A percentile compares a stretch with the other conserved stretches of the same genome.
Evolutionary conservation across 202 grass and related monocot species (phyloP).

Genomic region (Bolboschoenoplectus hybrid): DNA sequence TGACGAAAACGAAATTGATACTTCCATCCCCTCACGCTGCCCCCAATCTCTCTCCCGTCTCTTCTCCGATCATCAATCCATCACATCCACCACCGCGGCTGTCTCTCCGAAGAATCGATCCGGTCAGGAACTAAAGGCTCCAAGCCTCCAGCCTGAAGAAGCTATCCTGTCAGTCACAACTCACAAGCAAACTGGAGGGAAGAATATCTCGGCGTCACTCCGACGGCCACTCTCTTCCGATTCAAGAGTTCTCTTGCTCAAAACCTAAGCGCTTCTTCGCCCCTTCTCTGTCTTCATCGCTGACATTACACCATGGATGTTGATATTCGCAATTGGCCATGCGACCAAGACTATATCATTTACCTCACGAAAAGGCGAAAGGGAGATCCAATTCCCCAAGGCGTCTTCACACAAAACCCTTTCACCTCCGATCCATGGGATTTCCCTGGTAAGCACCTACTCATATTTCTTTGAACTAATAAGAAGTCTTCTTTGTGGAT

Average conservation of each 20-base stretch:
- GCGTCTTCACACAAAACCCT: not conserved
- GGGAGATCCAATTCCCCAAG: not conserved
- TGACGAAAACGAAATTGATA: not conserved
- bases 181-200: not conserved
- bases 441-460: not conserved
- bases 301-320: not conserved
- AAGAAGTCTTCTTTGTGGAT: not conserved
- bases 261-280: not conserved
- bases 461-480: not conserved
- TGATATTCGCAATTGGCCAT: not conserved
- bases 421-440: conserved; percentile 13
- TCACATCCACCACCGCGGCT: not conserved
- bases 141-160: too few relatives aligned
- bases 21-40: not conserved
- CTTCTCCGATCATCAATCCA: not conserved
- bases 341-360: not conserved
- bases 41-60: not conserved
- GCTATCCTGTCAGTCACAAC: not conserved
- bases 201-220: not conserved
- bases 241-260: not conserved
- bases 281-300: not conserved
- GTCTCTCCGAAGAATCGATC: not conserved
- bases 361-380: not conserved
- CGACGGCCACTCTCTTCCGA: not conserved
- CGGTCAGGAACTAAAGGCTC: not conserved